These are phyloP conservation scores for Phyllostachys edulis DNA, from an alignment of 176 grass and related monocot genomes.

Conservation along the genomic window DNA sequence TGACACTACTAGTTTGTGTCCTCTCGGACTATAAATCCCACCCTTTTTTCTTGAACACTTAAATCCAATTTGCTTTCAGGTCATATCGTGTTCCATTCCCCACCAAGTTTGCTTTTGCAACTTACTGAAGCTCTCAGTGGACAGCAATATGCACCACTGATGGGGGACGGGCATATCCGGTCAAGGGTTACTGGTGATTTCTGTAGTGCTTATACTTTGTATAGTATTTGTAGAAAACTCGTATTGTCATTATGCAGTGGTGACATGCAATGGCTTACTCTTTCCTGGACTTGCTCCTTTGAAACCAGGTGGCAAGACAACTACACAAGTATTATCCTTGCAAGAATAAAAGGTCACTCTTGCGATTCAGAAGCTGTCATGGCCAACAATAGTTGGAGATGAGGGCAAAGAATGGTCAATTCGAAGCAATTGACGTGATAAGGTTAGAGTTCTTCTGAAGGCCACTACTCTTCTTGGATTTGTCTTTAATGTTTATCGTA, in stretches of 20 bases:
- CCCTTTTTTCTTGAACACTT: background rate
- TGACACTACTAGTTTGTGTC: background rate
- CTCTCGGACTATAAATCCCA: background rate
- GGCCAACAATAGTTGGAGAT: background rate
- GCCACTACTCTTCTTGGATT: background rate
- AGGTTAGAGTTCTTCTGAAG: conserved; percentile 10
- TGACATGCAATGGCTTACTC: background rate
- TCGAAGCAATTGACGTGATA: conserved; percentile 2
- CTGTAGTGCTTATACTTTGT: background rate
- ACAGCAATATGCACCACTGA: background rate
- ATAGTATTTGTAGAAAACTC: conserved; percentile 6
- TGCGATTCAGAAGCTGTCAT: background rate
- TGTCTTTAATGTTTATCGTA: conserved; percentile 3
- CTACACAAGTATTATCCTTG: background rate
- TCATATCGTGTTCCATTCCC: background rate
- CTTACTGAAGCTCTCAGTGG: conserved; percentile 14
- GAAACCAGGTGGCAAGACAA: background rate
- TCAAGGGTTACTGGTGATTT: background rate
- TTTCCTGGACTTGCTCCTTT: background rate
- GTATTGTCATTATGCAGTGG: background rate
- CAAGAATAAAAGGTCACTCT: background rate
- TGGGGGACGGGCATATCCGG: background rate
- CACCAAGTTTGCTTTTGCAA: conserved; percentile 13
- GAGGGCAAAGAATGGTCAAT: conserved; percentile 15
- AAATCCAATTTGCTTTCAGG: background rate